These are phyloP conservation scores for Pyrus betulifolia DNA, from an alignment of 306 rosid genomes.

Conservation along the genomic window DNA sequence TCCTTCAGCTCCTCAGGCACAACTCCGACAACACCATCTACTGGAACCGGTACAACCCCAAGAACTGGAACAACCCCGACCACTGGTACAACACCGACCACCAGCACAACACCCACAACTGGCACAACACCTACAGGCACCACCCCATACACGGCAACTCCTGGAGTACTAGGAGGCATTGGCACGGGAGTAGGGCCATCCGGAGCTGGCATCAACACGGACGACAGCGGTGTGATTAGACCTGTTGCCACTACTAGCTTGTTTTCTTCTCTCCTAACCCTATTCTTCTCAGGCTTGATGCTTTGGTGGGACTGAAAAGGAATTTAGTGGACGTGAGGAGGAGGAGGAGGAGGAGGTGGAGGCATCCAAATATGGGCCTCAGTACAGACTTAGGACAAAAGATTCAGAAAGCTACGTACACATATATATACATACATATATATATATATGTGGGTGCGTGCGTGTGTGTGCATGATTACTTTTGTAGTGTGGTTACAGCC, in stretches of 20 bases:
- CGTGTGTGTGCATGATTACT: accelerated
- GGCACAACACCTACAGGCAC: slow-evolving; percentile 25
- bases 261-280: slow-evolving; percentile 12
- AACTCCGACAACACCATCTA: slow-evolving; percentile 8
- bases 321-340: neutral
- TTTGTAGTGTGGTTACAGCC: no score
- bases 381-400: no score
- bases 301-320: slow-evolving; percentile 46
- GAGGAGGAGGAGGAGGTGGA: slow-evolving; percentile 14
- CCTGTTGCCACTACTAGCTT: slow-evolving; percentile 9
- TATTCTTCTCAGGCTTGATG: slow-evolving; percentile 42
- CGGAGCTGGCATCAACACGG: slow-evolving; percentile 55
- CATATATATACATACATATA: no score
- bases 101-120: neutral
- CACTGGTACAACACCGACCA: neutral
- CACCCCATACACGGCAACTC: slow-evolving; percentile 32
- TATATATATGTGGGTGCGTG: accelerated
- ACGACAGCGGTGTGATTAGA: slow-evolving; percentile 51
- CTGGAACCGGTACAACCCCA: slow-evolving; percentile 14
- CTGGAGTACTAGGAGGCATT: slow-evolving; percentile 71
- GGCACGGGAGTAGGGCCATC: slow-evolving; percentile 64
- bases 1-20: slow-evolving; percentile 41
- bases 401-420: no score
- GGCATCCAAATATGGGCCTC: no score
- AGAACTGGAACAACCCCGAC: slow-evolving; percentile 10